These are phyloP conservation scores for Schwanniomyces pseudopolymorphus DNA, from an alignment of 805 yeast genomes.

Conservation along the genomic window DNA sequence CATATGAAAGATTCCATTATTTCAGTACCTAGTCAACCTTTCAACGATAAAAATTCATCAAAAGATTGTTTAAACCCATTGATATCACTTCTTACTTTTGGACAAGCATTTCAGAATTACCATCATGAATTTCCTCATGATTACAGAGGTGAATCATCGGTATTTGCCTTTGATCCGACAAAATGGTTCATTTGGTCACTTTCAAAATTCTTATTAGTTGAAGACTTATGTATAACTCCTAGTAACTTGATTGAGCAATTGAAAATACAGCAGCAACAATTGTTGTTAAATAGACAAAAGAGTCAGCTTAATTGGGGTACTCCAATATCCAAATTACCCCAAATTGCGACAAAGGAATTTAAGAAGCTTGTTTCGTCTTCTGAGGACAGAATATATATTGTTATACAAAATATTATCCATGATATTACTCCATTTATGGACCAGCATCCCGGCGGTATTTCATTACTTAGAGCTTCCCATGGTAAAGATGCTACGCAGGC, in stretches of 20 bases:
- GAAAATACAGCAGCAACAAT: slow-evolving; percentile 68
- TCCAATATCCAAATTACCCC: slow-evolving; percentile 84
- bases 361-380: slow-evolving; percentile 34
- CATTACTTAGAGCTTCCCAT: slow-evolving; percentile 73
- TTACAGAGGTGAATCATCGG: slow-evolving; percentile 70
- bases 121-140: slow-evolving; percentile 96
- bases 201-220: slow-evolving; percentile 56
- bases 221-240: slow-evolving; percentile 60
- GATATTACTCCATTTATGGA: slow-evolving; percentile 89
- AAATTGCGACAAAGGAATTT: slow-evolving; percentile 49
- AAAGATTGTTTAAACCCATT: slow-evolving; percentile 58
- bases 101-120: slow-evolving; percentile 90
- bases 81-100: slow-evolving; percentile 69
- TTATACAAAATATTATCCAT: slow-evolving; percentile 88
- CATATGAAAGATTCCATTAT: slow-evolving; percentile 64
- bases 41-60: slow-evolving; percentile 64
- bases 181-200: slow-evolving; percentile 66
- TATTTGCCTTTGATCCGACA: slow-evolving; percentile 84
- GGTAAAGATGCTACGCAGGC: slow-evolving; percentile 95
- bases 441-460: slow-evolving; percentile 92
- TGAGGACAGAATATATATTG: slow-evolving; percentile 61
- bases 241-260: slow-evolving; percentile 65
- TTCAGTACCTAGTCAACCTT: slow-evolving; percentile 57
- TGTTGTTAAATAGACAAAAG: slow-evolving; percentile 71
- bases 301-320: slow-evolving; percentile 90